Percentiles rank a stretch among this genome's conserved stretches.
Evolutionary conservation across 192 early-diverging fungal genomes (phyloP).

Genomic region (Rhizophagus clarus): DNA sequence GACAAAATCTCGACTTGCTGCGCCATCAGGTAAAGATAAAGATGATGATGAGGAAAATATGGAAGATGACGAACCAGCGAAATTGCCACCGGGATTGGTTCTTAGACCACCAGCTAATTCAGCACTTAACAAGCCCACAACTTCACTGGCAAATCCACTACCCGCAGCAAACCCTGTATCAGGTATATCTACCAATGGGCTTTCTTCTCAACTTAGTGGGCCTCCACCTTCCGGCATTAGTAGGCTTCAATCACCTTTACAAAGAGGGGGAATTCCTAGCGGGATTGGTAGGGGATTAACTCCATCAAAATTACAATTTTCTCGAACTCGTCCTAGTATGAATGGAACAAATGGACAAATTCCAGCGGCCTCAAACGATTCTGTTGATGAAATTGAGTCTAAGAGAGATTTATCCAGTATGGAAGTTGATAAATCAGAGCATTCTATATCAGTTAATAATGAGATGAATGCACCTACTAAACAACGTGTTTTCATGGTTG

Average conservation of each 20-base stretch:
- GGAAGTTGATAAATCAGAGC: slow-evolving; percentile 24
- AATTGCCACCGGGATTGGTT: slow-evolving; percentile 26
- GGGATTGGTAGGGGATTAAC: slow-evolving; percentile 15
- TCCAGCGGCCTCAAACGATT: background rate
- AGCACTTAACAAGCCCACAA: background rate
- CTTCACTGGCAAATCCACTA: background rate
- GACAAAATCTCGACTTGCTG: slow-evolving; percentile 47
- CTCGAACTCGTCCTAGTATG: background rate
- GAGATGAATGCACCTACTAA: slow-evolving; percentile 16
- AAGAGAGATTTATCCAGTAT: slow-evolving; percentile 16
- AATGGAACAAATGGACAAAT: slow-evolving; percentile 26
- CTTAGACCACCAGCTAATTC: slow-evolving; percentile 1
- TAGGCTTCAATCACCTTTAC: slow-evolving; percentile 13
- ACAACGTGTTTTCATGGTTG: slow-evolving; percentile 58
- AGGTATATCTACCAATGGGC: background rate
- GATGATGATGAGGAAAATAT: slow-evolving; percentile 37
- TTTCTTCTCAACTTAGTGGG: background rate
- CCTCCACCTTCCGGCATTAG: slow-evolving; percentile 31
- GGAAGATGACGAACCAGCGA: slow-evolving; percentile 35
- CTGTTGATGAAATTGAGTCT: slow-evolving; percentile 1
- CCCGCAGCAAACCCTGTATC: background rate
- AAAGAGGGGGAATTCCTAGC: background rate
- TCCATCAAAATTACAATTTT: background rate
- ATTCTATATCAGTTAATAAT: background rate
- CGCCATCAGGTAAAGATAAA: slow-evolving; percentile 37